Percentiles rank a stretch among this genome's conserved stretches.
These are phyloP conservation scores for Ceratocystis diversiconidia DNA, from an alignment of 2,329 filamentous ascomycete genomes.

Conservation along the genomic window DNA sequence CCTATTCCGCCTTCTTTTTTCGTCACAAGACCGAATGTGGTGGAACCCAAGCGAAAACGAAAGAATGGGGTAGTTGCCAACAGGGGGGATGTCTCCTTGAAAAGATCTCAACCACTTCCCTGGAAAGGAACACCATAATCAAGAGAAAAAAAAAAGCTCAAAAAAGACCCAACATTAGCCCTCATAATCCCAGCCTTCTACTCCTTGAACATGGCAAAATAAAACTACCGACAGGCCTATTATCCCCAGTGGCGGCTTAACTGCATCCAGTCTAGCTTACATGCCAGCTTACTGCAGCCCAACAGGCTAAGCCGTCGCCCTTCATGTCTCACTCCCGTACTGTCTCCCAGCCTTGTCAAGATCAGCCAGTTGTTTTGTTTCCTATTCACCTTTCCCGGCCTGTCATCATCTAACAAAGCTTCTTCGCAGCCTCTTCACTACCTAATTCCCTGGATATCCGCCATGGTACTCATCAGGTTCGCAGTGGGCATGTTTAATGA, in stretches of 20 bases:
- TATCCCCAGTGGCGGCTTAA: background rate
- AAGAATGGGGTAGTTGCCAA: slow-evolving; percentile 7
- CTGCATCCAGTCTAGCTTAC: background rate
- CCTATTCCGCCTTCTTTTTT: background rate
- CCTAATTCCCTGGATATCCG: slow-evolving; percentile 9
- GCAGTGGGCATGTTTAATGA: slow-evolving; percentile 8
- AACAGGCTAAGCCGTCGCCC: background rate
- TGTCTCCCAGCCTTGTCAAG: background rate
- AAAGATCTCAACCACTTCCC: too few relatives aligned
- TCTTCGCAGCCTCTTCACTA: slow-evolving; percentile 13
- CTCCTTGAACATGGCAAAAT: background rate
- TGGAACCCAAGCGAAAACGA: background rate
- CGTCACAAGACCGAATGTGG: background rate
- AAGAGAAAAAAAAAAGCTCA: background rate
- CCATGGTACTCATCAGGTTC: slow-evolving; percentile 11
- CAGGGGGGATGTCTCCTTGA: background rate
- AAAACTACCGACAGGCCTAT: background rate
- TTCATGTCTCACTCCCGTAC: background rate
- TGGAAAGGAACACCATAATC: too few relatives aligned
- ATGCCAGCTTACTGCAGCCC: background rate
- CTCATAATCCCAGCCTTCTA: background rate
- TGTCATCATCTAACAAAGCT: background rate
- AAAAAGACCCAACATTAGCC: background rate
- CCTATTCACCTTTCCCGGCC: background rate
- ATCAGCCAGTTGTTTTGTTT: background rate